Conservation (phyloP, 2,329 filamentous ascomycete species). For the Periconia sp. region DNA sequence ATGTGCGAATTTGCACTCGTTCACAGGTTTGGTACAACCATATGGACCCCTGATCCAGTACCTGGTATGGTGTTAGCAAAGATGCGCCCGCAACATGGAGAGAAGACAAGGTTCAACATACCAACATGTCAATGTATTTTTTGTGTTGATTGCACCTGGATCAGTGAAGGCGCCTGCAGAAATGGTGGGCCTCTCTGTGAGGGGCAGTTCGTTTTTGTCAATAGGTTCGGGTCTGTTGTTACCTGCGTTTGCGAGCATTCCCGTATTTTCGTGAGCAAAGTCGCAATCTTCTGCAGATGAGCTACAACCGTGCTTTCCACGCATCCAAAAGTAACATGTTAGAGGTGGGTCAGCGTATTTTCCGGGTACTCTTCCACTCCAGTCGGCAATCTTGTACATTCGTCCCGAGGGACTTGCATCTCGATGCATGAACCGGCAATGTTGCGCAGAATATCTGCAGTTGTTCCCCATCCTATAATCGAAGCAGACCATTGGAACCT, state of each 20-base stretch:
- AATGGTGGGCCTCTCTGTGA: background rate
- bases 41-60: constrained; percentile 15
- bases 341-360: constrained; percentile 31
- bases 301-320: constrained; percentile 13
- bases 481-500: constrained; percentile 33
- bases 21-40: constrained; percentile 9
- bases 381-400: constrained; percentile 15
- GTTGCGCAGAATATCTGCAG: constrained; percentile 18
- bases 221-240: constrained; percentile 7
- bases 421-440: constrained; percentile 33
- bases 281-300: constrained; percentile 21
- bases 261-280: constrained; percentile 36
- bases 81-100: background rate
- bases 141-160: too few relatives aligned
- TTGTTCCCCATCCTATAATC: constrained; percentile 26
- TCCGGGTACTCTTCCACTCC: constrained; percentile 18
- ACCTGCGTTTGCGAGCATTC: constrained; percentile 10
- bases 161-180: too few relatives aligned
- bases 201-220: constrained; percentile 5
- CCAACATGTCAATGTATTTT: background rate
- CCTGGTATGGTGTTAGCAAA: background rate
- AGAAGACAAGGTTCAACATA: background rate
- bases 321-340: constrained; percentile 33
- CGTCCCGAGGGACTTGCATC: constrained; percentile 19
- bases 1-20: constrained; percentile 19